A percentile compares a stretch with the other conserved stretches of the same genome.
phyloP scores from a whole-genome alignment of 2,329 filamentous ascomycete genomes.

The Verticillium albo-atrum region DNA sequence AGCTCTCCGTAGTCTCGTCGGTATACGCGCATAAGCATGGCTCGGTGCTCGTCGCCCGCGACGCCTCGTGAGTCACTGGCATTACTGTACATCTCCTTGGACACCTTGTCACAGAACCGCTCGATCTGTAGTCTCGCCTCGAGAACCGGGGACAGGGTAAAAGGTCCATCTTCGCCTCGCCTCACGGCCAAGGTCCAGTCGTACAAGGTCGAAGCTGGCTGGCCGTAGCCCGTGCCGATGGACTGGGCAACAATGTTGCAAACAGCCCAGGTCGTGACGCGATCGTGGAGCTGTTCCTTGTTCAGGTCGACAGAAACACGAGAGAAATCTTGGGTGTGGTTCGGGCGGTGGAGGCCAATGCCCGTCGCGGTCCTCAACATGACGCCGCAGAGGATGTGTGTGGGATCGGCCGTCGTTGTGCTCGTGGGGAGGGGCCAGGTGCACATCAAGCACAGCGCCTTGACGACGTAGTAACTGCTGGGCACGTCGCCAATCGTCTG shows the following conservation, averaged over 20 bases:
- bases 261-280: slow-evolving; percentile 77
- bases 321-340: slow-evolving; percentile 79
- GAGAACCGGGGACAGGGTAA: slow-evolving; percentile 57
- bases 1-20: slow-evolving; percentile 61
- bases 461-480: slow-evolving; percentile 75
- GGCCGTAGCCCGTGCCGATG: slow-evolving; percentile 78
- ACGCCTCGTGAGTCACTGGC: slow-evolving; percentile 68
- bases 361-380: slow-evolving; percentile 88
- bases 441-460: slow-evolving; percentile 74
- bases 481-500: slow-evolving; percentile 72
- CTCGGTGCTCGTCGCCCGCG: slow-evolving; percentile 61
- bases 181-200: slow-evolving; percentile 67
- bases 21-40: slow-evolving; percentile 63
- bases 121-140: slow-evolving; percentile 68
- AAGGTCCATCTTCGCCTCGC: slow-evolving; percentile 54
- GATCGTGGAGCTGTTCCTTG: slow-evolving; percentile 73
- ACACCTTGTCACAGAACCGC: slow-evolving; percentile 72
- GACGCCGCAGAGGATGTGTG: slow-evolving; percentile 74
- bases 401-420: slow-evolving; percentile 74
- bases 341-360: slow-evolving; percentile 76
- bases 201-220: slow-evolving; percentile 73
- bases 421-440: slow-evolving; percentile 82
- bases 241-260: slow-evolving; percentile 81
- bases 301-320: slow-evolving; percentile 69
- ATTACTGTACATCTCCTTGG: slow-evolving; percentile 75